These are phyloP conservation scores for Populus hybrid DNA, from an alignment of 441 rosid species.

Conservation along the genomic window DNA sequence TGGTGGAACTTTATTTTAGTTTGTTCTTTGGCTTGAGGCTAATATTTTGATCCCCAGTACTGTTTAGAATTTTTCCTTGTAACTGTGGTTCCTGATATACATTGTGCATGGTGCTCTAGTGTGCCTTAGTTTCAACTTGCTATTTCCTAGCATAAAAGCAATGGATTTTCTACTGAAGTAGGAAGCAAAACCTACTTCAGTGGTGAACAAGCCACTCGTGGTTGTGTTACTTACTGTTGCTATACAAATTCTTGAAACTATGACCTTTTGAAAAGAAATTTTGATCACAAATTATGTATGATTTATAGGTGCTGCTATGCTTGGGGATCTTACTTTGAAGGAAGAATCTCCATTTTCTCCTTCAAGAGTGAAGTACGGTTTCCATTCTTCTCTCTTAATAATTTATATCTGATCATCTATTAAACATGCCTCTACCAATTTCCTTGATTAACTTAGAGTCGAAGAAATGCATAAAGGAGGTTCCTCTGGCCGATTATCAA, in stretches of 20 bases:
- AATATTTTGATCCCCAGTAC: background rate
- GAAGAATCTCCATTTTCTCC: slow-evolving; percentile 83
- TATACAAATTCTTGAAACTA: background rate
- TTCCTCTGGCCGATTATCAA: slow-evolving; percentile 42
- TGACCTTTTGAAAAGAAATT: background rate
- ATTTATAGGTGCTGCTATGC: slow-evolving; percentile 37
- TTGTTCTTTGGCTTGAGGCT: background rate
- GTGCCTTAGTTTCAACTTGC: background rate
- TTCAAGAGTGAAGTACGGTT: slow-evolving; percentile 81
- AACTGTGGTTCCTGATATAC: background rate
- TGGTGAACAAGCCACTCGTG: background rate
- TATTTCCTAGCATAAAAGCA: background rate
- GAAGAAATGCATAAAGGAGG: slow-evolving; percentile 74
- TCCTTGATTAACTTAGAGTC: slow-evolving; percentile 44
- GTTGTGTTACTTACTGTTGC: background rate
- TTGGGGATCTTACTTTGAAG: slow-evolving; percentile 62
- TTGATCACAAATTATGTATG: slow-evolving; percentile 10
- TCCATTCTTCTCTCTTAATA: slow-evolving; percentile 19
- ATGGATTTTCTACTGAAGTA: background rate
- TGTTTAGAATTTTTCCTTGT: background rate
- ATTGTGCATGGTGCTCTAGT: background rate
- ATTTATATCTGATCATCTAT: slow-evolving; percentile 1
- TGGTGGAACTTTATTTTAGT: background rate
- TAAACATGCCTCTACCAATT: slow-evolving; percentile 19
- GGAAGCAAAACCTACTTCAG: slow-evolving; percentile 7